Conservation (phyloP, 495 filamentous ascomycete genomes). For the Annulohypoxylon maeteangense region DNA sequence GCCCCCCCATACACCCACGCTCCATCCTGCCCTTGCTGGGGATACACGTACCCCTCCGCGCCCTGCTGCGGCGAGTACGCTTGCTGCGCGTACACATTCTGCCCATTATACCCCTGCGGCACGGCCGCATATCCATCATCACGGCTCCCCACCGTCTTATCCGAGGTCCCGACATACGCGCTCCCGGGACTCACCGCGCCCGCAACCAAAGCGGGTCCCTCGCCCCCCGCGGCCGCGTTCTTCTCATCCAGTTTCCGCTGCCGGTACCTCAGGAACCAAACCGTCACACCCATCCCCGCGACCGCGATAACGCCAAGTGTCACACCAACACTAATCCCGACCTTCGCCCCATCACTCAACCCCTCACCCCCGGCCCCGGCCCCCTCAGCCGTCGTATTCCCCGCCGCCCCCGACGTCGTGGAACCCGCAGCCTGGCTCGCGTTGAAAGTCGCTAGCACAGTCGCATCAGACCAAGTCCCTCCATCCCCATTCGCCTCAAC, state of each 20-base stretch:
- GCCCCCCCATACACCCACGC: constrained; percentile 29
- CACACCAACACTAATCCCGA: constrained; percentile 39
- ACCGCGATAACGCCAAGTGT: constrained; percentile 40
- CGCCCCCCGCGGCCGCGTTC: constrained; percentile 5
- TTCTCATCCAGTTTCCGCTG: constrained; percentile 29
- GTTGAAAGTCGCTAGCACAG: constrained; percentile 14
- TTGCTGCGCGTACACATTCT: not conserved
- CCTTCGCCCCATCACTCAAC: constrained; percentile 41
- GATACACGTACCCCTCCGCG: constrained; percentile 22
- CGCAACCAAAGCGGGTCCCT: not conserved
- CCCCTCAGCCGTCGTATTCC: not conserved
- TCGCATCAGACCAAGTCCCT: constrained; percentile 12
- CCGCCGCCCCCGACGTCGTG: not conserved
- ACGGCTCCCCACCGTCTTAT: not conserved
- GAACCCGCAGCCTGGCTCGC: not conserved
- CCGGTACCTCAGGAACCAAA: constrained; percentile 33
- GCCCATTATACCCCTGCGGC: constrained; percentile 5
- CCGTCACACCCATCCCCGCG: constrained; percentile 25
- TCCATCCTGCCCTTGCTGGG: constrained; percentile 19
- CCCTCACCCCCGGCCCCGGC: constrained; percentile 1
- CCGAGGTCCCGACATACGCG: not conserved
- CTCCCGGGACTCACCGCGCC: constrained; percentile 14
- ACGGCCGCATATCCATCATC: constrained; percentile 3
- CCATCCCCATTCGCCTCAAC: constrained; percentile 39
- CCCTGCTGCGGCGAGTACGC: not conserved